Conservation (phyloP, 2,329 filamentous ascomycete species). For the Cercospora brassicicola region DNA sequence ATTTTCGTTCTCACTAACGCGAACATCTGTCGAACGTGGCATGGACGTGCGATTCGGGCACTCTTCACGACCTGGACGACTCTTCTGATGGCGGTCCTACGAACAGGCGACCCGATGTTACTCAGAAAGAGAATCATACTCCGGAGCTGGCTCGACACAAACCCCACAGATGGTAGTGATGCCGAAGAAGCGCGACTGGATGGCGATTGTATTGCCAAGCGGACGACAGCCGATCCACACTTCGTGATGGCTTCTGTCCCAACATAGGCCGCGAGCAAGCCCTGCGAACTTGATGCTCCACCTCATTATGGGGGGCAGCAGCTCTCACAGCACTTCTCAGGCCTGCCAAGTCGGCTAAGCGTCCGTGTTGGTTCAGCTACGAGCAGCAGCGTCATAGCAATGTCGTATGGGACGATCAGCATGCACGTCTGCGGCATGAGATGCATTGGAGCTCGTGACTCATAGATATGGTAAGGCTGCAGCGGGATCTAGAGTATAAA, state of each 20-base stretch:
- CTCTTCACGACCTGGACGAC: no score
- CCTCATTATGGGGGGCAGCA: no score
- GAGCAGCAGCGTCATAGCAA: neutral
- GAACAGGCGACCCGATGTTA: no score
- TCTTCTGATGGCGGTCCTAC: no score
- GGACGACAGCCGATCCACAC: neutral
- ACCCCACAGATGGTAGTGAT: no score
- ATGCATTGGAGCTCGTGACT: neutral
- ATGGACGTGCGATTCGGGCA: no score
- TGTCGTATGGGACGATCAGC: neutral
- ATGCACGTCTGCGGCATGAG: neutral
- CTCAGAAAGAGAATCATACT: no score
- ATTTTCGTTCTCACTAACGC: no score
- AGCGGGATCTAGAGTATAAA: neutral
- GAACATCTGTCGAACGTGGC: no score
- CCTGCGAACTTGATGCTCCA: neutral
- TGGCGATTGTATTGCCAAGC: neutral
- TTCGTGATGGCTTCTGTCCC: neutral
- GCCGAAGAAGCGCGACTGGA: no score
- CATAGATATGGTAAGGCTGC: neutral
- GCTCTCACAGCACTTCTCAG: no score
- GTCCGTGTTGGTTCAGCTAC: neutral
- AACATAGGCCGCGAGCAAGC: neutral
- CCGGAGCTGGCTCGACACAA: no score
- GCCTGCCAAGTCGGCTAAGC: neutral